A percentile compares a stretch with the other conserved stretches of the same genome.
These are phyloP conservation scores for Myxozyma kluyveri DNA, from an alignment of 805 yeast genomes.

Conservation along the genomic window DNA sequence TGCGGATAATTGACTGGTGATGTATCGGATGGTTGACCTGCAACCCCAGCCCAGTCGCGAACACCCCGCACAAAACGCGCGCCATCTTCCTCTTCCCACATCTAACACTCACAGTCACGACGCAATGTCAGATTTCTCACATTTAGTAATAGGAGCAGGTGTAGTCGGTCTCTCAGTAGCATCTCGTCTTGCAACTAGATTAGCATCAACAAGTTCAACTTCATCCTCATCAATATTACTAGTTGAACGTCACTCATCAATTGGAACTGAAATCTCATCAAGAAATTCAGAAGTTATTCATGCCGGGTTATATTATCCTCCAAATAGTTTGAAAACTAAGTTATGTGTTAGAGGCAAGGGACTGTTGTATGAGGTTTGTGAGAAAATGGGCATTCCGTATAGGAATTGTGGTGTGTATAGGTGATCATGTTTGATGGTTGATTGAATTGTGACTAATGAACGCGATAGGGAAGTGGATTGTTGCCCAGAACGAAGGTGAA, in stretches of 20 bases:
- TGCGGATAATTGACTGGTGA: no score
- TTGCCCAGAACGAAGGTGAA: constrained; percentile 72
- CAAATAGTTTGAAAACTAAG: constrained; percentile 59
- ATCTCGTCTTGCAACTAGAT: constrained; percentile 54
- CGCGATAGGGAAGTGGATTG: constrained; percentile 61
- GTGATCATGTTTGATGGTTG: background rate
- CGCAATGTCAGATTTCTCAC: constrained; percentile 59
- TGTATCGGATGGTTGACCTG: no score
- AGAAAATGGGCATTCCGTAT: constrained; percentile 54
- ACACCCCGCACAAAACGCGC: no score
- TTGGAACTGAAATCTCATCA: constrained; percentile 83
- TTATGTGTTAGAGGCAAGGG: constrained; percentile 75
- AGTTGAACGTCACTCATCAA: constrained; percentile 61
- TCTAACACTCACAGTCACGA: no score
- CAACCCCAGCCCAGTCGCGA: no score
- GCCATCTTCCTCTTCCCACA: no score
- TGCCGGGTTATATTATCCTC: constrained; percentile 83
- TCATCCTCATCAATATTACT: constrained; percentile 52
- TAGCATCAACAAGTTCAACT: constrained; percentile 22
- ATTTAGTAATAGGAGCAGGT: constrained; percentile 79
- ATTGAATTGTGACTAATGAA: background rate
- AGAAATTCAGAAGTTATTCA: constrained; percentile 91
- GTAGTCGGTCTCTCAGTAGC: constrained; percentile 81
- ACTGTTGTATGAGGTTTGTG: constrained; percentile 53
- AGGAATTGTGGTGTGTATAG: constrained; percentile 57